Evolutionary conservation across 441 rosid genomes (phyloP).

Genomic region (Pelargonium exstipulatum): DNA sequence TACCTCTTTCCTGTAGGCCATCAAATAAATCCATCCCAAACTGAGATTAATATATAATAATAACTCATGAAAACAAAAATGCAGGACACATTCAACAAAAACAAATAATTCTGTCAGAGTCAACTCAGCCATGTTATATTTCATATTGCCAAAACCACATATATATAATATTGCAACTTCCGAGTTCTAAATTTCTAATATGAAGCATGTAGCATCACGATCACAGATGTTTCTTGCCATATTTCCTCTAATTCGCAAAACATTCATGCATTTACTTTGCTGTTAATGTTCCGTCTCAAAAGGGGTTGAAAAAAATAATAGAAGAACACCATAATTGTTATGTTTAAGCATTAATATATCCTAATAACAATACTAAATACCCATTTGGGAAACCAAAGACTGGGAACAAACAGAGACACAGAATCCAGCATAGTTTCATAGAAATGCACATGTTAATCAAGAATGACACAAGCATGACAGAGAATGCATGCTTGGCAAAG

Average conservation of each 20-base stretch:
- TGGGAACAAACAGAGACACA: conserved; percentile 1
- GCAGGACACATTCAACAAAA: not conserved
- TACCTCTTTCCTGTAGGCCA: not conserved
- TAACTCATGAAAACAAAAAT: not conserved
- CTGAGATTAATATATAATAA: not conserved
- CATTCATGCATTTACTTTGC: not conserved
- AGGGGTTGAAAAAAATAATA: not conserved
- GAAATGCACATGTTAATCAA: conserved; percentile 21
- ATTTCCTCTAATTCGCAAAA: not conserved
- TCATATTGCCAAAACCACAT: too few relatives aligned
- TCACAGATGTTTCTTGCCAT: not conserved
- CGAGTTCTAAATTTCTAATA: not conserved
- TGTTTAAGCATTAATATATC: not conserved
- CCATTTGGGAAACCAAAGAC: not conserved
- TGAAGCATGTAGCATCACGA: not conserved
- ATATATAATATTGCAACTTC: too few relatives aligned
- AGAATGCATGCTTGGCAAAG: not conserved
- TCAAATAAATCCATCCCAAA: not conserved
- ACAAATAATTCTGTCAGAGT: not conserved
- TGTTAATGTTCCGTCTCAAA: too few relatives aligned
- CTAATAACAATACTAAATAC: not conserved
- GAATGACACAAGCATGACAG: conserved; percentile 15
- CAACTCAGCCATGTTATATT: conserved; percentile 4
- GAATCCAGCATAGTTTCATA: conserved; percentile 18
- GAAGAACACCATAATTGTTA: not conserved